Percentiles rank a stretch among this genome's conserved stretches.
Conservation (phyloP, 164 flowering plant genomes). For the Kalanchoe fedtschenkoi region DNA sequence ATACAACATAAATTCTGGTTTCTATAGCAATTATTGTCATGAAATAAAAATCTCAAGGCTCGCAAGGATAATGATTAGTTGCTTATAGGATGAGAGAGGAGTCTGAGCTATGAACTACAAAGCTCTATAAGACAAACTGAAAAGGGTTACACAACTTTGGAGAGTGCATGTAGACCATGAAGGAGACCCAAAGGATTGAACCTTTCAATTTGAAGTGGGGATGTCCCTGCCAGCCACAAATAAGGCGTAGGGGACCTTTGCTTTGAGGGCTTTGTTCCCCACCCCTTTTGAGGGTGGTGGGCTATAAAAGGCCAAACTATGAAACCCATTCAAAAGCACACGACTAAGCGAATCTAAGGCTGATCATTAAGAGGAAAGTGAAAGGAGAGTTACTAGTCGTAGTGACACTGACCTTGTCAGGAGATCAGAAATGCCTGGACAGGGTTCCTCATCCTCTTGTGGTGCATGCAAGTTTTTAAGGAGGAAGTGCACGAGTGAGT, state of each 20-base stretch:
- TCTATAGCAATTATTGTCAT: not conserved
- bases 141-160: not conserved
- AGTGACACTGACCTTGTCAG: too few species aligned
- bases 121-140: not conserved
- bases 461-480: conserved; percentile 64
- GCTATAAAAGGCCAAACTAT: not conserved
- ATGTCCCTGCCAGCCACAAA: conserved; percentile 1
- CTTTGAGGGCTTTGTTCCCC: too few species aligned
- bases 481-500: conserved; percentile 52
- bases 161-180: conserved; percentile 2
- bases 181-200: conserved; percentile 5
- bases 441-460: conserved; percentile 45
- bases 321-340: not conserved
- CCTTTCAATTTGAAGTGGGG: not conserved
- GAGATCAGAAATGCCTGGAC: conserved; percentile 27
- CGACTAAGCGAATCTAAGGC: not conserved
- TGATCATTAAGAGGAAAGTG: conserved; percentile 1
- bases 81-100: not conserved
- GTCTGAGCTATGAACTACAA: not conserved
- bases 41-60: not conserved
- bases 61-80: not conserved
- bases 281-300: not conserved
- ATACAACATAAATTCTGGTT: not conserved
- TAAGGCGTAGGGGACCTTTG: too few species aligned
- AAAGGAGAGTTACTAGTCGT: not conserved